Evolutionary conservation across 345 rosid genomes (phyloP).

Genomic region (Durio zibethinus): DNA sequence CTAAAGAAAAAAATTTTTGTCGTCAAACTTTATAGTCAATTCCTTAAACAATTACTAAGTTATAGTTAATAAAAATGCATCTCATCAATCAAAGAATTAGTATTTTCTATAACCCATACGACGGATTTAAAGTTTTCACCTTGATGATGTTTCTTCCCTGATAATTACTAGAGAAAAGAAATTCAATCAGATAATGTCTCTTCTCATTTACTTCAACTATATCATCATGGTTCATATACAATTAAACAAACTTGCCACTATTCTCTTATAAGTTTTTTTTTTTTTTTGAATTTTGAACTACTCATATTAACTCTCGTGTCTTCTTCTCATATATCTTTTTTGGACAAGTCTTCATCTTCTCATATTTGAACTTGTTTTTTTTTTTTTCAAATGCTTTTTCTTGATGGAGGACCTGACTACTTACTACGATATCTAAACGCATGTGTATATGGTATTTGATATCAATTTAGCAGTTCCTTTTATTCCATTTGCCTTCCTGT

Average conservation of each 20-base stretch:
- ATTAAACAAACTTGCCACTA: background rate
- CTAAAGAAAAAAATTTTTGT: slow-evolving; percentile 7
- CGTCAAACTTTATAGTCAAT: background rate
- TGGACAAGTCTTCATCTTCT: background rate
- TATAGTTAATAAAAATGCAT: background rate
- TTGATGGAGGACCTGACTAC: background rate
- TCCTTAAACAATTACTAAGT: slow-evolving; percentile 2
- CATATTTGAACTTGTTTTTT: background rate
- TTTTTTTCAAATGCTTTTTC: background rate
- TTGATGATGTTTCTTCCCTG: background rate
- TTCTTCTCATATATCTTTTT: background rate
- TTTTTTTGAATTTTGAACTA: background rate
- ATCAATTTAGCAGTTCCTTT: background rate
- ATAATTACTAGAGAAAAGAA: background rate
- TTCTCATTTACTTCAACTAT: background rate
- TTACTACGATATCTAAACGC: background rate
- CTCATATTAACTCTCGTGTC: background rate
- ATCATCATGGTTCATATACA: background rate
- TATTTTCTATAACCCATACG: background rate
- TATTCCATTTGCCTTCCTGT: background rate
- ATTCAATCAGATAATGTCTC: background rate
- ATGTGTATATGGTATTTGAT: background rate
- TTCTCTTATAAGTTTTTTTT: background rate
- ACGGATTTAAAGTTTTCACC: background rate
- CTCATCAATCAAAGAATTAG: background rate